Percentiles rank a stretch among this genome's conserved stretches.
phyloP scores from a whole-genome alignment of 2,329 filamentous ascomycete genomes.

The Zymoseptoria brevis region DNA sequence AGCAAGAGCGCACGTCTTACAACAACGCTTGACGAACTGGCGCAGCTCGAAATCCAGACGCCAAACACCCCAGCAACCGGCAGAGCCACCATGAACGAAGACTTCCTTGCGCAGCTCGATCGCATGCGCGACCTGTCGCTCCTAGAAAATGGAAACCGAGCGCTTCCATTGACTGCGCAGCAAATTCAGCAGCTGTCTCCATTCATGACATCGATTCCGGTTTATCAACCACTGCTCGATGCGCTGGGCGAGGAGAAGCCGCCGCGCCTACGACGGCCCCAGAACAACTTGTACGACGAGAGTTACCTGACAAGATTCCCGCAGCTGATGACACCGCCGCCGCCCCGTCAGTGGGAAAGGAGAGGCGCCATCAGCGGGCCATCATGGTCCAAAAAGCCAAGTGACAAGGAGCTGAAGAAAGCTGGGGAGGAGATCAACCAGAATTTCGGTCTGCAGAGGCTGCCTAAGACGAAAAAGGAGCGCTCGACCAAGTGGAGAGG shows the following conservation, averaged over 20 bases:
- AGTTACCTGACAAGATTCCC: not conserved
- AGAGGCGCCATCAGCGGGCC: not conserved
- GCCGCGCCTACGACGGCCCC: too few relatives aligned
- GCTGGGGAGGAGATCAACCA: not conserved
- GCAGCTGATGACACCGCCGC: not conserved
- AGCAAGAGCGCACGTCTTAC: not conserved
- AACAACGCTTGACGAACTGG: not conserved
- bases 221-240: not conserved
- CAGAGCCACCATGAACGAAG: not conserved
- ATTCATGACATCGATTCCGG: not conserved
- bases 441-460: not conserved
- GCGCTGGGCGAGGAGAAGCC: not conserved
- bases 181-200: not conserved
- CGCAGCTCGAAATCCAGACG: not conserved
- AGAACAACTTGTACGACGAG: too few relatives aligned
- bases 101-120: not conserved
- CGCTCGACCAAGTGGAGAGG: not conserved
- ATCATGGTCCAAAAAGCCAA: not conserved
- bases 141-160: not conserved
- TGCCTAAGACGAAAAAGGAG: not conserved
- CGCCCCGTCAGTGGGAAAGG: not conserved
- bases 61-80: not conserved
- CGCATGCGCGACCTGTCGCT: not conserved
- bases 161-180: not conserved
- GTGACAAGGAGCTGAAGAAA: not conserved